Evolutionary conservation across 2,329 filamentous ascomycete species (phyloP).

Genomic region (Lachnellula cervina): DNA sequence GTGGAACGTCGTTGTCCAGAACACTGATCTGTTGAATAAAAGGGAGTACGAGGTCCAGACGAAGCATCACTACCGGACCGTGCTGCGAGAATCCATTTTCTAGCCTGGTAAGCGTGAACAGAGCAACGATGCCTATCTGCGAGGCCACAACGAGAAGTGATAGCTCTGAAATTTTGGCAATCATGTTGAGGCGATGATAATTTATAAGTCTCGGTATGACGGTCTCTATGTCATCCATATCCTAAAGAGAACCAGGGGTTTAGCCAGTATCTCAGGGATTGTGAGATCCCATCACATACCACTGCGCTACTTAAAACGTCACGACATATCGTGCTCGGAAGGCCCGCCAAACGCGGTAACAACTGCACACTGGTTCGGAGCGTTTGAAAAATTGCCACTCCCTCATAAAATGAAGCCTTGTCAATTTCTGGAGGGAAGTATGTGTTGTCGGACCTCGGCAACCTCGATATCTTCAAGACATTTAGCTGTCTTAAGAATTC

Average conservation of each 20-base stretch:
- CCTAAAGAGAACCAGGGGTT: neutral
- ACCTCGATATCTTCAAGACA: no score
- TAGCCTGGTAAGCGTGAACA: slow-evolving; percentile 55
- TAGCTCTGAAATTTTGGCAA: slow-evolving; percentile 62
- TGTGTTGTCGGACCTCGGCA: neutral
- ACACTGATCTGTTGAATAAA: slow-evolving; percentile 25
- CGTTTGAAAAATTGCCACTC: neutral
- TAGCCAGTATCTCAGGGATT: neutral
- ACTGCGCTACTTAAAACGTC: neutral
- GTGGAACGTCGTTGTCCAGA: slow-evolving; percentile 41
- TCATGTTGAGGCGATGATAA: slow-evolving; percentile 54
- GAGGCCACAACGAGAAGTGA: slow-evolving; percentile 64
- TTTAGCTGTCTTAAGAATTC: no score
- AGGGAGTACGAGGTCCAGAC: slow-evolving; percentile 50
- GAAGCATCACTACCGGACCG: slow-evolving; percentile 34
- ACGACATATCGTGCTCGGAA: neutral
- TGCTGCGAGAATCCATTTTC: slow-evolving; percentile 14
- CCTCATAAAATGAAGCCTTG: neutral
- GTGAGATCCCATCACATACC: slow-evolving; percentile 1
- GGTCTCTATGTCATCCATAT: neutral
- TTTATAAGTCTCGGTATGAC: slow-evolving; percentile 12
- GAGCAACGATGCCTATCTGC: slow-evolving; percentile 58
- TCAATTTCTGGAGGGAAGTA: neutral
- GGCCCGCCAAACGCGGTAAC: neutral
- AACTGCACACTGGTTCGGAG: neutral